A percentile compares a stretch with the other conserved stretches of the same genome.
phyloP scores from a whole-genome alignment of 805 yeast species.

The Zygosaccharomyces gambellarensis region DNA sequence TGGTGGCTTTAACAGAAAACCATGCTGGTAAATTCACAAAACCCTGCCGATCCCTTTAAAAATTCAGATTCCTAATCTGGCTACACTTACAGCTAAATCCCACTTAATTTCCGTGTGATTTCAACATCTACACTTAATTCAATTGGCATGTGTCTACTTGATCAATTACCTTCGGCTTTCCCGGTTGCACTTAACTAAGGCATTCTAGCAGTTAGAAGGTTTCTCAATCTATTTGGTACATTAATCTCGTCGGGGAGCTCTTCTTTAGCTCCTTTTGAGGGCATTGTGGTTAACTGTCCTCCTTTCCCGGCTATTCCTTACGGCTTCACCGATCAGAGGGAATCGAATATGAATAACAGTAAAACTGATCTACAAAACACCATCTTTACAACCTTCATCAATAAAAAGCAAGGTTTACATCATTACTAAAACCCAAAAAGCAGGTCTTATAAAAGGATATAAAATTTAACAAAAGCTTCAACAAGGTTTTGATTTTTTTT shows the following conservation, averaged over 20 bases:
- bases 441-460: neutral
- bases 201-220: neutral
- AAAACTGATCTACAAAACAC: neutral
- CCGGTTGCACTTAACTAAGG: neutral
- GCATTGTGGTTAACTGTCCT: neutral
- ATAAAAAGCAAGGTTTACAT: neutral
- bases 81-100: too few species aligned
- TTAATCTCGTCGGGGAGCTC: neutral
- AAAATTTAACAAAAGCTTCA: neutral
- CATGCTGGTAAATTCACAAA: too few species aligned
- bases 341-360: neutral
- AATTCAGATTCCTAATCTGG: too few species aligned
- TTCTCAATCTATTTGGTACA: neutral
- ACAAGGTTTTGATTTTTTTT: neutral
- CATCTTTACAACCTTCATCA: neutral
- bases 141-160: neutral
- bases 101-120: too few species aligned
- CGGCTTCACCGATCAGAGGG: slow-evolving; percentile 1
- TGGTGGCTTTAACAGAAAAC: too few species aligned
- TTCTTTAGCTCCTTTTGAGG: neutral
- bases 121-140: too few species aligned
- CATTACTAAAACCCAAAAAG: neutral
- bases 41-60: too few species aligned
- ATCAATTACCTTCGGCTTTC: neutral
- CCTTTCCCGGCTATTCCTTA: slow-evolving; percentile 1